Base-by-base conservation (phyloP, 768 basidiomycete genomes). In the Mycena chlorophos region DNA sequence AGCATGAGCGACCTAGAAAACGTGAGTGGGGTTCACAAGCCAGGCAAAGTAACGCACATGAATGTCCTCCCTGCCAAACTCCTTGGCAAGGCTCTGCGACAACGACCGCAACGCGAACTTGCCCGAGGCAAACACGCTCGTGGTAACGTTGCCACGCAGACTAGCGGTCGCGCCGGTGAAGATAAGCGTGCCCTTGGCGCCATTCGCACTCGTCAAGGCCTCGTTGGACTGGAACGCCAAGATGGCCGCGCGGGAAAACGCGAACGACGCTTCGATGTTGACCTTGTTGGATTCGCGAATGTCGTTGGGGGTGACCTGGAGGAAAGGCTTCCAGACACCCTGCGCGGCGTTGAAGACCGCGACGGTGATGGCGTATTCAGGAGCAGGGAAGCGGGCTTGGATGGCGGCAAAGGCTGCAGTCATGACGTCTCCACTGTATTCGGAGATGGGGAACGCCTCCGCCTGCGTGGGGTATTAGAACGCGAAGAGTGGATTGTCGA, bases 81-180 rank as follows among this genome's bases (percentile, higher is more conserved):
- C 88, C 68, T 89, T 89, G 6, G 83, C 81, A 63, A 89, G 68
- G 60, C 87, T 87, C 71, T 90, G 88, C 0, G 82, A 80, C 43
- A 90, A 71, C 0, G 83, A 84, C 39, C 88, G 73, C 30, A 82
- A 29, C 3, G 80, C 88, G 49, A 79, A 81, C 65, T 89, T 89
- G 0, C 80, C 81, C 2, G 86, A 81, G 3, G 88, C 75, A 62
- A 89, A 85, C 1, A 76, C 79, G 49, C 84, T 85, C 0, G 86
- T 87, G 0, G 69, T 71, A 2, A 72, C 71, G 52, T 88, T 88
- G 4, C 88, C 88, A 52, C 88, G 72, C 19, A 80, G 52, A 51
- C 82, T 77, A 5, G 88, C 84, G 5, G 89, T 89, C 1, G 88
- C 88, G 0, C 88, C 87, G 0, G 88, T 90, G 65, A 89, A 88